Base-by-base conservation (phyloP, 2,329 filamentous ascomycete genomes). In the Ceratocystiopsis sp. region DNA sequence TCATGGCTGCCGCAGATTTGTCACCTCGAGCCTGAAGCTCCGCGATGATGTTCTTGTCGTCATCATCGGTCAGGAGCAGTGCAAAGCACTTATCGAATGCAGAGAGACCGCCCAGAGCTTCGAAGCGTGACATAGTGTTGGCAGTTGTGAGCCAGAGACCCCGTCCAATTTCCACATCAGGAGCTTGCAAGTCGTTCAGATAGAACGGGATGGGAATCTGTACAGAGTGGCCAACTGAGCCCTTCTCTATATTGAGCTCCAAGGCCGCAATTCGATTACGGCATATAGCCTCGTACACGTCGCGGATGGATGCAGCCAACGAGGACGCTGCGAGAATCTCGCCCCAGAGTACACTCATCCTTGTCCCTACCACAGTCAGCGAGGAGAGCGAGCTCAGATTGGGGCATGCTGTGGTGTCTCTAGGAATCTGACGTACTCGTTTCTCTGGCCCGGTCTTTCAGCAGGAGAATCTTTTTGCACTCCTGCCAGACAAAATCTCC, bases 401-500 rank as follows among this genome's bases (percentile, higher is more conserved):
- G 17, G 12, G 42, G 17, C 14, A 13, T 13, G 19, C 18, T 15
- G 6, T 9, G 11, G 14, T 8, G 25, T 8, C 25, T 29, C 25
- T 29, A 8, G 25, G 6, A 29, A 29, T 4, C 25, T 2, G 3
- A 61, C 69, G 45, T 55, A 72, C 71, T 66, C 37, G 75, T 69
- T 59, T 89, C 84, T 45, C 80, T 76, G 2, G 78, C 84, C 54
- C 84, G 84, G 49, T 93, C 81, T 57, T 91, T 93, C 52, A 91
- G 67, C 33, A 74, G 67, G 29, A 91, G 65, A 40, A 96, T 89
- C 46, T 74, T 75, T 58, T 91, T 86, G 3, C 84, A 84, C 57
- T 98, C 85, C 54, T 80, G 82, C 77, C 84, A 91, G 5, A 98
- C 82, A 57, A 95, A 96, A 52, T 87, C 81, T 45, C 78, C 82